A percentile compares a stretch with the other conserved stretches of the same genome.
These are phyloP conservation scores for Suhomyces xylopsoci DNA, from an alignment of 805 yeast genomes.

Conservation along the genomic window DNA sequence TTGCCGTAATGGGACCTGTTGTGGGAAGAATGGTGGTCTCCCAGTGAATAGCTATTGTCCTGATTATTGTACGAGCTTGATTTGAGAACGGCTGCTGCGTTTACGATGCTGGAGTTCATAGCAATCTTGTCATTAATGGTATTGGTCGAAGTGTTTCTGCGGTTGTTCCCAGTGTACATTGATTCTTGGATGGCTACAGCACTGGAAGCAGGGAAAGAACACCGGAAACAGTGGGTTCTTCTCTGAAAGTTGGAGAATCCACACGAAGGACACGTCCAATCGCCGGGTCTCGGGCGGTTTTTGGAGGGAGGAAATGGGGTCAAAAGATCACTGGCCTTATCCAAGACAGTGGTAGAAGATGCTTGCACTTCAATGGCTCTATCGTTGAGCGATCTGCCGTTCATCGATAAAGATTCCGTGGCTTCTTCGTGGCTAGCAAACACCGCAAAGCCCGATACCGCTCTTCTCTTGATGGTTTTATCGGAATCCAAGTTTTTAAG, in stretches of 20 bases:
- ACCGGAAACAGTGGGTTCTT: conserved; percentile 89
- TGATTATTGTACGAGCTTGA: conserved; percentile 1
- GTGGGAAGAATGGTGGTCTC: conserved; percentile 12
- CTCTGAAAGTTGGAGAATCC: conserved; percentile 94
- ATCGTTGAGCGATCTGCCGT: conserved; percentile 74
- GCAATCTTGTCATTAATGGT: conserved; percentile 14
- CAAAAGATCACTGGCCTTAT: conserved; percentile 75
- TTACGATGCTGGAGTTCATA: conserved; percentile 12
- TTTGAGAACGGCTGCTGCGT: conserved; percentile 10
- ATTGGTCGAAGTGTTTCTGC: conserved; percentile 4
- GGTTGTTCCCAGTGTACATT: conserved; percentile 28
- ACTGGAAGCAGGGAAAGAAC: conserved; percentile 80
- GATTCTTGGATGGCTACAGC: conserved; percentile 68
- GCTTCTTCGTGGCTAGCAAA: conserved; percentile 87
- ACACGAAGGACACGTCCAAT: conserved; percentile 97
- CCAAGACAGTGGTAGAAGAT: conserved; percentile 72
- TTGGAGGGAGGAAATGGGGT: conserved; percentile 82
- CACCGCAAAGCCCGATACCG: conserved; percentile 75
- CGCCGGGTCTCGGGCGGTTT: conserved; percentile 93
- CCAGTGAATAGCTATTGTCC: neutral
- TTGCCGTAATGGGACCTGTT: conserved; percentile 25
- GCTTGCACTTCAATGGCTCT: conserved; percentile 82
- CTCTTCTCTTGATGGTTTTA: conserved; percentile 21
- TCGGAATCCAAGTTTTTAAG: conserved; percentile 49
- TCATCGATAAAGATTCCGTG: conserved; percentile 68